Conservation (phyloP, 2,329 filamentous ascomycete species). For the Aspergillus niger region DNA sequence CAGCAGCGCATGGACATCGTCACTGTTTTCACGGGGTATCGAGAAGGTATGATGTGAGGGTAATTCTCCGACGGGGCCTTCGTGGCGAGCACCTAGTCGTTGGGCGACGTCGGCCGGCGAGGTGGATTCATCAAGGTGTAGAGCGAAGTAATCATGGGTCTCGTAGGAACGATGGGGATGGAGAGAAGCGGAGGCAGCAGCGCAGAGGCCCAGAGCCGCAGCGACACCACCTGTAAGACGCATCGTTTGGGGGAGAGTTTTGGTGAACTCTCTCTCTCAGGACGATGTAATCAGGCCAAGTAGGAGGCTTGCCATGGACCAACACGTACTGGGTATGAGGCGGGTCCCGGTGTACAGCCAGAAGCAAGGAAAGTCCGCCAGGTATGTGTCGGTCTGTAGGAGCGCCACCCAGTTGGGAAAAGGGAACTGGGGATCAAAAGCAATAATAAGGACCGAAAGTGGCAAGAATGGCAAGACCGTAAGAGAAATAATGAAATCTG, state of each 20-base stretch:
- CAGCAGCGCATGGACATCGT: slow-evolving; percentile 54
- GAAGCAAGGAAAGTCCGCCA: not conserved
- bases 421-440: not conserved
- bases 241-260: slow-evolving; percentile 19
- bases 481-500: not conserved
- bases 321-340: not conserved
- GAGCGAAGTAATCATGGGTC: slow-evolving; percentile 86
- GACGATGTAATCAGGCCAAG: slow-evolving; percentile 20
- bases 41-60: slow-evolving; percentile 84
- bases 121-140: slow-evolving; percentile 71
- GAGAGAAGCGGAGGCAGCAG: slow-evolving; percentile 52
- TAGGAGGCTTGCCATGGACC: slow-evolving; percentile 22
- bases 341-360: not conserved
- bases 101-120: slow-evolving; percentile 69
- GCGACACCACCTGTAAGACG: slow-evolving; percentile 26
- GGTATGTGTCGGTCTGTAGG: not conserved
- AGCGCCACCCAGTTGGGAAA: not conserved
- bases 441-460: not conserved
- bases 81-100: slow-evolving; percentile 73
- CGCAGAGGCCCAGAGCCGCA: slow-evolving; percentile 40
- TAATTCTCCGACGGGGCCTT: slow-evolving; percentile 78
- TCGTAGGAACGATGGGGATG: slow-evolving; percentile 68
- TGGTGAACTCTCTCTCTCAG: slow-evolving; percentile 12
- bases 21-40: slow-evolving; percentile 60
- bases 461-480: not conserved